These are phyloP conservation scores for Wickerhamomyces bovis DNA, from an alignment of 805 yeast species.

Conservation along the genomic window DNA sequence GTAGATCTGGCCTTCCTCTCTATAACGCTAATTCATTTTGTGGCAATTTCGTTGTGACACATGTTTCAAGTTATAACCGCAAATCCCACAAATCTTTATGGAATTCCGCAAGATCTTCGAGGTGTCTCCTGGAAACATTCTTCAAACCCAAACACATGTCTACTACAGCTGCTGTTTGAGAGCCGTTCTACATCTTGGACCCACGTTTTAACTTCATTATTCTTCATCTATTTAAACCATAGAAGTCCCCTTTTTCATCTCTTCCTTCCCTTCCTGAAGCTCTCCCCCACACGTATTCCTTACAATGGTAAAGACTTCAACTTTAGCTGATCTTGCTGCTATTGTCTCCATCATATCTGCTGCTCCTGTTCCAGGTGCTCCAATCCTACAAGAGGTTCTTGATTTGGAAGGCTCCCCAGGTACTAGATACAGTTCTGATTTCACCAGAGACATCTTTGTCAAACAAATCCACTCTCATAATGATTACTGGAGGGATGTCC, in stretches of 20 bases:
- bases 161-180: not conserved
- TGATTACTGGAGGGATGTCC: conserved; percentile 62
- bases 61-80: not conserved
- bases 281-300: not conserved
- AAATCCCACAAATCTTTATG: not conserved
- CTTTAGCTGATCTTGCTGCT: conserved; percentile 3
- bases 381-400: conserved; percentile 16
- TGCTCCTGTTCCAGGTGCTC: conserved; percentile 7
- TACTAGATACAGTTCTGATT: conserved; percentile 17
- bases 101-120: not conserved
- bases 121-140: no score
- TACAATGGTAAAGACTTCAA: not conserved
- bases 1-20: not conserved
- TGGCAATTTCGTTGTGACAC: not conserved
- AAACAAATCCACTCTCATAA: conserved; percentile 60
- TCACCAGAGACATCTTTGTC: conserved; percentile 21
- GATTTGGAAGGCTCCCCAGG: conserved; percentile 11
- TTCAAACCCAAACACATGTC: not conserved
- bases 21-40: no score
- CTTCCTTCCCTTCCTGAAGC: not conserved
- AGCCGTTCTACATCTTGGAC: not conserved
- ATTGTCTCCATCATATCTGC: not conserved
- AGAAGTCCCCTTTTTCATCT: not conserved
- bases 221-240: not conserved
- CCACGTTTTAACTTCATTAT: not conserved